Base-by-base conservation (phyloP, 257 asterid genomes). In the Solanum piurae region DNA sequence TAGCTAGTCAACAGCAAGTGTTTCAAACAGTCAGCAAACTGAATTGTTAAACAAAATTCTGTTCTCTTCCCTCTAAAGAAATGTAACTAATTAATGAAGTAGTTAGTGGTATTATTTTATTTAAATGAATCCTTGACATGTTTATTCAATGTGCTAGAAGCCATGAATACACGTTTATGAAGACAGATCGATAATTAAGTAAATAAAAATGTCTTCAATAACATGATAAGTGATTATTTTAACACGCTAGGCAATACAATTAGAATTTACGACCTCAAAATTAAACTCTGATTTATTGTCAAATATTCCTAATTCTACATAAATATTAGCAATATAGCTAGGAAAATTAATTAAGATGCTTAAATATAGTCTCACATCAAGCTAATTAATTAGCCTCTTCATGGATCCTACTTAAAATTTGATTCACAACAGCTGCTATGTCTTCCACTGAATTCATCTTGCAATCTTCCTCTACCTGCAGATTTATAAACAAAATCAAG, bases 401-500 rank as follows among this genome's bases (percentile, higher is more conserved):
- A 25, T 82, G 83, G 66, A 91, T 83, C 73, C 83, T 87, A 18
- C 77, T 29, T 74, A 92, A 77, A 27, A 90, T 83, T 27, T 87
- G 87, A 58, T 92, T 88, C 88, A 89, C 93, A 52, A 88, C 91
- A 46, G 91, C 91, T 36, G 92, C 91, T 72, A 92, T 92, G 31
- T 92, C 92, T 66, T 92, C 94, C 7, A 89, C 92, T 29, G 92
- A 89, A 33, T 46, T 38, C 66, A 89, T 46, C 27, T 18, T 83
- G 91, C 92, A 90, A 68, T 84, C 92, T 66, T 92, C 88, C 89
- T 92, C 94, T 25, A 90, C 93, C 94, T 90, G 89, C n/a, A 73
- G 20, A 16, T 64, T n/a, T 37, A 25, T 4, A 2, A 68, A 40
- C 34, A 34, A 7, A 38, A 62, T 76, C 42, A 76, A 76, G 44